Evolutionary conservation across 352 stramenopile genomes (phyloP).

Genomic region (Pythium sp.): DNA sequence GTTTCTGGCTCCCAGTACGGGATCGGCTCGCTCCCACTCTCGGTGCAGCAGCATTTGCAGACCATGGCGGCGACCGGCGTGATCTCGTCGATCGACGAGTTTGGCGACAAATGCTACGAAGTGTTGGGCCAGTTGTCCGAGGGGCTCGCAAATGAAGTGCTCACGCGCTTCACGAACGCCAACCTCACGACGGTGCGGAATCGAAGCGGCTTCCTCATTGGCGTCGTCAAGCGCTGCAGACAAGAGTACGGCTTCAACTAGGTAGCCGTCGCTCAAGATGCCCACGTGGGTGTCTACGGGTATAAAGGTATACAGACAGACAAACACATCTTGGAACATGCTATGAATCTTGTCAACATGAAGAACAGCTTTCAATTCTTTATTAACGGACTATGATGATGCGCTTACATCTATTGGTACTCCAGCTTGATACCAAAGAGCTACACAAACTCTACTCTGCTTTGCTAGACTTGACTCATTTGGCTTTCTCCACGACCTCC

Average conservation of each 20-base stretch:
- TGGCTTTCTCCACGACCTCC: slow-evolving; percentile 36
- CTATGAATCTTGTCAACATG: neutral
- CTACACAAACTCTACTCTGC: neutral
- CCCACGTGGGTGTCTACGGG: neutral
- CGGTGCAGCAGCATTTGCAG: slow-evolving; percentile 67
- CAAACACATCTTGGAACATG: neutral
- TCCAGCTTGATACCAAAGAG: neutral
- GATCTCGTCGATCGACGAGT: slow-evolving; percentile 64
- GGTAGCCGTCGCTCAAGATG: neutral
- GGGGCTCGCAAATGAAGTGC: slow-evolving; percentile 68
- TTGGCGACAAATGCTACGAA: slow-evolving; percentile 81
- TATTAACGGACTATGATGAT: too few relatives aligned
- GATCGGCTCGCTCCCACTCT: slow-evolving; percentile 43
- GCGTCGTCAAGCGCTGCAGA: slow-evolving; percentile 72
- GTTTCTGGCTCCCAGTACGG: slow-evolving; percentile 15
- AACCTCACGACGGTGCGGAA: slow-evolving; percentile 77
- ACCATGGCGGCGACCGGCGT: slow-evolving; percentile 53
- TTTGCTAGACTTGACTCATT: slow-evolving; percentile 8
- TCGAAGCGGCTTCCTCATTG: slow-evolving; percentile 76
- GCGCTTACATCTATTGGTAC: neutral
- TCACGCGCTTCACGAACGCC: slow-evolving; percentile 67
- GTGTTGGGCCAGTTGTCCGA: slow-evolving; percentile 74
- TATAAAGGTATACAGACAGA: neutral
- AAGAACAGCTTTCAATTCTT: neutral
- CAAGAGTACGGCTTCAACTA: slow-evolving; percentile 78